These are phyloP conservation scores for Solanum chacoense DNA, from an alignment of 305 asterid genomes.

Conservation along the genomic window DNA sequence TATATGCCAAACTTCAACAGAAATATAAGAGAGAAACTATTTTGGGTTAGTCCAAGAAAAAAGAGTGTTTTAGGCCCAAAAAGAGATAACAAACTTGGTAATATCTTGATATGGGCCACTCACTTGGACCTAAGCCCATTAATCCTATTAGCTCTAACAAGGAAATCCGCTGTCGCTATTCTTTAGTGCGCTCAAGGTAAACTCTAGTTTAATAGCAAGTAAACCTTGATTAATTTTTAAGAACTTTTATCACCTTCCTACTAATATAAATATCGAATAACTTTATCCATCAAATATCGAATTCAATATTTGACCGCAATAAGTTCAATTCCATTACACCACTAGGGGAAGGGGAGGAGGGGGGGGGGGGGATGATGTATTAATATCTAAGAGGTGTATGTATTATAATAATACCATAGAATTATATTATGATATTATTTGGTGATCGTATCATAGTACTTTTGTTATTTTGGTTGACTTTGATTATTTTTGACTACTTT, in stretches of 20 bases:
- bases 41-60: neutral
- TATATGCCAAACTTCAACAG: neutral
- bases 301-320: neutral
- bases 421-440: neutral
- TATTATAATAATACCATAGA: neutral
- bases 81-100: neutral
- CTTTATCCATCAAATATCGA: neutral
- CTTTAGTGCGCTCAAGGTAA: neutral
- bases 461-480: neutral
- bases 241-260: neutral
- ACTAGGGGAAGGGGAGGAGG: neutral
- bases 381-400: neutral
- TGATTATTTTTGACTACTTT: neutral
- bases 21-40: neutral
- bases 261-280: neutral
- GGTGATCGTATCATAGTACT: neutral
- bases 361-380: no score
- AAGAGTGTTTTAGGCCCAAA: neutral
- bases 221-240: no score
- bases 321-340: neutral
- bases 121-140: neutral
- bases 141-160: neutral
- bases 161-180: neutral
- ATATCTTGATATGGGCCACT: neutral
- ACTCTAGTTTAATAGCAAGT: neutral